These are phyloP conservation scores for Zea mays DNA, from an alignment of 176 grass and related monocot species.

Conservation along the genomic window Zm-B73-REFERENCE-NAM-5.0 NC_050102.1:37230501-37231000, in stretches of 20 bases:
- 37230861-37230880: no score
- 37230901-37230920: no score
- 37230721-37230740: not conserved
- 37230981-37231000: no score
- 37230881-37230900: no score
- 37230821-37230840: no score
- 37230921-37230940: no score
- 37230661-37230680: not conserved
- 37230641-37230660: not conserved
- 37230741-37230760: not conserved
- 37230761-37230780: no score
- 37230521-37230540: slow-evolving; percentile 97
- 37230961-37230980: no score
- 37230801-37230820: no score
- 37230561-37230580: slow-evolving; percentile 94
- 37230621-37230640: not conserved
- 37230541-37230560: slow-evolving; percentile 84
- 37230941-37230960: no score
- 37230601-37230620: slow-evolving; percentile 14
- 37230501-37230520: slow-evolving; percentile 95
- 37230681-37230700: not conserved
- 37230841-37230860: no score
- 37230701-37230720: not conserved
- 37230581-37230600: slow-evolving; percentile 54
- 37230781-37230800: no score